These are phyloP conservation scores for Prunus kanzakura DNA, from an alignment of 306 rosid species.

Conservation along the genomic window DNA sequence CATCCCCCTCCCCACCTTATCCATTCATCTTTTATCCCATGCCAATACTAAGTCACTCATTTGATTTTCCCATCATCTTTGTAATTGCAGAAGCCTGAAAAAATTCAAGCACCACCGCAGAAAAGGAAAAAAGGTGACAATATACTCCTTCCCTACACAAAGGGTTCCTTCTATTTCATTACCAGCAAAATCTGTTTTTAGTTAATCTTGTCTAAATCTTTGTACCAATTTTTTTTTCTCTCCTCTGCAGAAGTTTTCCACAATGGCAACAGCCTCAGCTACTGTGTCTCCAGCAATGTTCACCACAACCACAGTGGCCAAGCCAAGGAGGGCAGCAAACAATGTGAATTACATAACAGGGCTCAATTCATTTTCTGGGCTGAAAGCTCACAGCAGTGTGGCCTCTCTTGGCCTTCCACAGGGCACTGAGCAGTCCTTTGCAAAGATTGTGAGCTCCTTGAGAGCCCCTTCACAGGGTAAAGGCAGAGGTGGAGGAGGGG, in stretches of 20 bases:
- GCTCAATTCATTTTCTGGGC: constrained; percentile 53
- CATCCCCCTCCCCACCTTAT: constrained; percentile 52
- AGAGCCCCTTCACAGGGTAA: constrained; percentile 43
- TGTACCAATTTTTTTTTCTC: neutral
- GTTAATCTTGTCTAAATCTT: neutral
- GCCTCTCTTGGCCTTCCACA: constrained; percentile 50
- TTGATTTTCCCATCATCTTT: constrained; percentile 21
- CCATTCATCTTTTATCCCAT: constrained; percentile 31
- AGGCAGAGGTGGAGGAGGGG: constrained; percentile 50
- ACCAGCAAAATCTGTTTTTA: neutral
- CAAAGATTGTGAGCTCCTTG: constrained; percentile 57
- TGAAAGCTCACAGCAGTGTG: constrained; percentile 60
- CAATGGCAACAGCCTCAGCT: constrained; percentile 61
- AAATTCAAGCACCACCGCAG: constrained; percentile 13
- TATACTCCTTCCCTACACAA: neutral
- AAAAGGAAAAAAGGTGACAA: neutral
- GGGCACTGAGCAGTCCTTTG: constrained; percentile 58
- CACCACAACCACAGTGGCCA: constrained; percentile 29
- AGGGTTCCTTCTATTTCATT: constrained; percentile 2
- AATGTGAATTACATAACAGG: constrained; percentile 49
- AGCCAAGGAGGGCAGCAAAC: constrained; percentile 29
- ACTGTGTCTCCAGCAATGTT: constrained; percentile 48
- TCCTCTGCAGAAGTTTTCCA: constrained; percentile 24
- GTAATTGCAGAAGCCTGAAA: constrained; percentile 4
- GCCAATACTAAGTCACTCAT: constrained; percentile 25